Evolutionary conservation across 176 grass and related monocot genomes (phyloP).

Genomic region (Microstegium vimineum): DNA sequence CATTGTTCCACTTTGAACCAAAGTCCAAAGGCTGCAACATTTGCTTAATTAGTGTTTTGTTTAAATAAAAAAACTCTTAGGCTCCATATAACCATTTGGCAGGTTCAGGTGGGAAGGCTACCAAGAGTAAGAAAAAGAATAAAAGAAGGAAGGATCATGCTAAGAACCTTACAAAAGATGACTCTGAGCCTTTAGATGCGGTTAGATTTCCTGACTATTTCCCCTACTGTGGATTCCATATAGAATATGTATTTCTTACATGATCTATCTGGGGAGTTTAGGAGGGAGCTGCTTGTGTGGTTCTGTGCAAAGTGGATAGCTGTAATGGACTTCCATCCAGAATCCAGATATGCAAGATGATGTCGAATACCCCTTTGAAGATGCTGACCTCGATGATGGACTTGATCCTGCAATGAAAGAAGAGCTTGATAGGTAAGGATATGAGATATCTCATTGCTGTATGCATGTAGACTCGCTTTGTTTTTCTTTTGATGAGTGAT

Average conservation of each 20-base stretch:
- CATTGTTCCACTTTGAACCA: constrained; percentile 5
- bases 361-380: constrained; percentile 79
- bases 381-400: constrained; percentile 88
- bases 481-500: background rate
- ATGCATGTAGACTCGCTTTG: background rate
- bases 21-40: constrained; percentile 6
- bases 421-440: constrained; percentile 92
- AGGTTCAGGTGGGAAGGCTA: constrained; percentile 72
- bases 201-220: constrained; percentile 32
- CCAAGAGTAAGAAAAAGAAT: constrained; percentile 94
- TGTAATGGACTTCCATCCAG: constrained; percentile 44
- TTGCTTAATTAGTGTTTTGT: background rate
- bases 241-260: constrained; percentile 28
- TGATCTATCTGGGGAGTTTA: constrained; percentile 30
- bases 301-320: constrained; percentile 33
- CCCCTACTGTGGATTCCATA: background rate
- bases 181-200: constrained; percentile 52
- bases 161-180: constrained; percentile 53
- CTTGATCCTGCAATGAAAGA: constrained; percentile 98
- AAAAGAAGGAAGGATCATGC: constrained; percentile 73
- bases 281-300: constrained; percentile 36
- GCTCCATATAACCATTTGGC: constrained; percentile 28
- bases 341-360: constrained; percentile 55
- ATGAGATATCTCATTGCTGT: background rate
- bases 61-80: background rate